These are phyloP conservation scores for Triadica sebifera DNA, from an alignment of 345 rosid species.

Conservation along the genomic window DNA sequence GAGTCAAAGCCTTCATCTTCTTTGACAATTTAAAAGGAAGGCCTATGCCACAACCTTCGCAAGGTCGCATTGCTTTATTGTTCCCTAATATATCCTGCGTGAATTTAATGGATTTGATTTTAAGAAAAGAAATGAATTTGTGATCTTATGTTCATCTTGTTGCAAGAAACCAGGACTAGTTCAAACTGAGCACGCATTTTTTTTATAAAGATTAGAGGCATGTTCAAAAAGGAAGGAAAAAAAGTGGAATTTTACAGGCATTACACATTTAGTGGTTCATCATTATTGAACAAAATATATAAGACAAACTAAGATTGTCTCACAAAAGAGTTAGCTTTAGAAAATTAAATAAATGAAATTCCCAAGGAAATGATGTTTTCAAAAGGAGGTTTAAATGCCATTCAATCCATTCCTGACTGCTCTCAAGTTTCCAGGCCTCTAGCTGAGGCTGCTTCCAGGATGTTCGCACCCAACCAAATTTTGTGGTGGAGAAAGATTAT, in stretches of 20 bases:
- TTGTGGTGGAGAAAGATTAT: background rate
- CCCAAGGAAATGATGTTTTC: background rate
- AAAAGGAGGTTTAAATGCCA: background rate
- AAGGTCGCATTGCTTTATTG: conserved; percentile 42
- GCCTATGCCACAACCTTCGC: conserved; percentile 70
- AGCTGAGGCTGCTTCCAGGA: background rate
- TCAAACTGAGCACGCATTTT: conserved; percentile 1
- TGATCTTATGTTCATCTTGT: background rate
- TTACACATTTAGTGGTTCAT: background rate
- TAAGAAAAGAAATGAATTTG: conserved; percentile 4
- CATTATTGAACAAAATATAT: background rate
- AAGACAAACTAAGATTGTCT: background rate
- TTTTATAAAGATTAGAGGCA: background rate
- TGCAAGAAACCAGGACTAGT: background rate
- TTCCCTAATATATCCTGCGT: conserved; percentile 51
- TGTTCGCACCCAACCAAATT: background rate
- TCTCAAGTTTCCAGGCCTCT: background rate
- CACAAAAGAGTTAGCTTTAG: background rate
- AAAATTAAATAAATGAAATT: too few relatives aligned
- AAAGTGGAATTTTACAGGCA: background rate
- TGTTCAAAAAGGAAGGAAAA: conserved; percentile 3
- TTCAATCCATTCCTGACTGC: background rate
- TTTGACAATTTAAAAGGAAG: conserved; percentile 53
- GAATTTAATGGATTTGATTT: background rate
- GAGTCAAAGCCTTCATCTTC: conserved; percentile 47